phyloP scores from a whole-genome alignment of 176 grass and related monocot species.

The Eragrostis curvula region DNA sequence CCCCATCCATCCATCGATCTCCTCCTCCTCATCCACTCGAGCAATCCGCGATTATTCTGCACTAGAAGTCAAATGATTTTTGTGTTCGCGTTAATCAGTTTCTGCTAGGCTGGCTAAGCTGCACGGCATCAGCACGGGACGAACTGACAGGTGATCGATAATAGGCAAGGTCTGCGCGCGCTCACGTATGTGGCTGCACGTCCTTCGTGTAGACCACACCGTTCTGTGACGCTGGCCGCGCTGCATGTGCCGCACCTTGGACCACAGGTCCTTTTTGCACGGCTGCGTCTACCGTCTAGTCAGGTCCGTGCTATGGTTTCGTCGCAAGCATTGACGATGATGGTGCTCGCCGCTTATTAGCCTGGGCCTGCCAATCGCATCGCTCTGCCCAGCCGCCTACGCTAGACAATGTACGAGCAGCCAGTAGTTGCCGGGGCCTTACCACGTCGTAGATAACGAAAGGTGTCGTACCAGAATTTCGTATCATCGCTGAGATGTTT shows the following conservation, averaged over 20 bases:
- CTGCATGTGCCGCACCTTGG: background rate
- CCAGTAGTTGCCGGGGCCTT: background rate
- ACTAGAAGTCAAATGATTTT: background rate
- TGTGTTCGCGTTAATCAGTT: background rate
- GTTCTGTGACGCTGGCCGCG: background rate
- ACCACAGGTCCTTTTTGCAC: conserved; percentile 1
- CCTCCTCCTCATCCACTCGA: background rate
- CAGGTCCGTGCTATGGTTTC: background rate
- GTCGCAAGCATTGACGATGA: background rate
- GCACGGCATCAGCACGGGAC: background rate
- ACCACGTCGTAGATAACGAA: background rate
- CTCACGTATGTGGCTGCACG: background rate
- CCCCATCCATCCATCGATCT: background rate
- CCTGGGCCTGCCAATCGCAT: background rate
- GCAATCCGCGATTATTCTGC: too few species aligned
- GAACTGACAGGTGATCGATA: background rate
- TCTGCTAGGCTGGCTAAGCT: background rate
- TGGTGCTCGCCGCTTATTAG: background rate
- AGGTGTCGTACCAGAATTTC: background rate
- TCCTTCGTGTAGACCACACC: background rate
- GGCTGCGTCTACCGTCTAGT: background rate
- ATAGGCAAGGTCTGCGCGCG: background rate
- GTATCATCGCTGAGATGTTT: background rate
- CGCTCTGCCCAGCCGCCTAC: background rate
- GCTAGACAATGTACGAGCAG: background rate